Base-by-base conservation (phyloP, 2,329 filamentous ascomycete species). In the Xylariaceae sp. region DNA sequence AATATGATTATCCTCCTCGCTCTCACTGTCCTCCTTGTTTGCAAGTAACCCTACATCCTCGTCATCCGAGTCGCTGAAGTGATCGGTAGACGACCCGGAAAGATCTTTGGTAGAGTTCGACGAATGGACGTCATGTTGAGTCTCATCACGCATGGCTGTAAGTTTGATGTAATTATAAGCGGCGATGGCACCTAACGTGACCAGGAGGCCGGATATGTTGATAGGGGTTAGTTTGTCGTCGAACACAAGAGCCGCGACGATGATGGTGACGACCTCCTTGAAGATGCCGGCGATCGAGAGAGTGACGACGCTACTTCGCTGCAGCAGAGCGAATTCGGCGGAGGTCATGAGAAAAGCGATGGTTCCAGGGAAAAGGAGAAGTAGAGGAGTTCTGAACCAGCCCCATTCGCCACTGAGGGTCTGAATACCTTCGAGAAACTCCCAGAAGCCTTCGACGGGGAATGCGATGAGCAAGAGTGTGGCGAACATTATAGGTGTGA, bases 301-400 rank as follows among this genome's bases (percentile, higher is more conserved):
- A 0, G 94, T 97, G 45, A 99, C 94, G 46, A 99, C 94, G 1
- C 89, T 95, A 1, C 92, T 97, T 42, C 94, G 89, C 74, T 96
- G 87, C 58, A 99, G 80, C 54, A 99, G 81, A 46, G 94, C 92
- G 67, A 97, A 99, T 70, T 99, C 94, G 47, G 89, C 91, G 0
- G 90, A 84, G 15, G 95, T 97, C 94, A 99, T 99, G 55, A 90
- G 81, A 67, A 99, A 99, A 2, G 94, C 94, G 45, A 99, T 86
- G 35, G 82, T 78, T 15, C 94, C 94, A 0, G 94, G 94, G 69
- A 96, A 96, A 2, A 99, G 70, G 6, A 99, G 75, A 50, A 97
- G 85, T 18, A 84, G 68, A 0, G 88, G 78, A 0, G 87, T 83
- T 36, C 84, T 72, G 5, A 86, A 51, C 6, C 74, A 60, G 15